Percentiles rank a stretch among this genome's conserved stretches.
phyloP scores from a whole-genome alignment of 2,329 filamentous ascomycete species.

The Leptographium radiaticola region DNA sequence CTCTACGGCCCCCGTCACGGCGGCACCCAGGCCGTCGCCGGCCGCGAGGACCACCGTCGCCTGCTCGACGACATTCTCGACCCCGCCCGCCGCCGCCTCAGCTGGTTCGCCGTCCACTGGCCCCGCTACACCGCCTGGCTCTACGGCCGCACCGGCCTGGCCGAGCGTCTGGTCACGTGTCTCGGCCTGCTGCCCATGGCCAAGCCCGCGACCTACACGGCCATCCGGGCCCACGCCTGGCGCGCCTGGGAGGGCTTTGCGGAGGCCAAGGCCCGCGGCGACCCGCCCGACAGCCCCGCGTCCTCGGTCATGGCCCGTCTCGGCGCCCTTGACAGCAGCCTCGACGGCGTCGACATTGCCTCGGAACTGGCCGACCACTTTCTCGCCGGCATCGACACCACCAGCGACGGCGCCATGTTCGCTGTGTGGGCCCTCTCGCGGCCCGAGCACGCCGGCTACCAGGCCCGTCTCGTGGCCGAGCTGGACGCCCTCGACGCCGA shows the following conservation, averaged over 20 bases:
- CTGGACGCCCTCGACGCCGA: conserved; percentile 12
- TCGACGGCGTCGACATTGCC: conserved; percentile 33
- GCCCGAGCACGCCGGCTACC: conserved; percentile 26
- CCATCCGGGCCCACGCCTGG: conserved; percentile 25
- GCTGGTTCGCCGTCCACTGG: conserved; percentile 36
- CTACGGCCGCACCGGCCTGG: conserved; percentile 25
- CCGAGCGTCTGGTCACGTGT: conserved; percentile 20
- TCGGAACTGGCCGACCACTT: conserved; percentile 41
- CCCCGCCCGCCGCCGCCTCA: conserved; percentile 27
- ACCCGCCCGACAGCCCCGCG: conserved; percentile 7
- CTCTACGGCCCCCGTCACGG: conserved; percentile 31
- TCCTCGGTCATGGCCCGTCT: conserved; percentile 24
- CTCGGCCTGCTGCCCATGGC: conserved; percentile 31
- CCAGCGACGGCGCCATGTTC: conserved; percentile 35
- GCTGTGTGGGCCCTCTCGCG: conserved; percentile 34
- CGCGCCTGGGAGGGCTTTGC: conserved; percentile 14
- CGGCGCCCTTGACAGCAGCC: conserved; percentile 1
- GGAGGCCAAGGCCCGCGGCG: background rate
- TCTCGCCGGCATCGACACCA: conserved; percentile 37
- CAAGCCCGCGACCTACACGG: conserved; percentile 36
- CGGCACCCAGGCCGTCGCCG: conserved; percentile 28
- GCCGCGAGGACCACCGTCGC: conserved; percentile 21
- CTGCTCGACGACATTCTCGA: conserved; percentile 36
- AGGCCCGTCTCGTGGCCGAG: conserved; percentile 30
- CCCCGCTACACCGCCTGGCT: conserved; percentile 32